Base-by-base conservation (phyloP, 2,329 filamentous ascomycete genomes). In the Westerdykella sp. region DNA sequence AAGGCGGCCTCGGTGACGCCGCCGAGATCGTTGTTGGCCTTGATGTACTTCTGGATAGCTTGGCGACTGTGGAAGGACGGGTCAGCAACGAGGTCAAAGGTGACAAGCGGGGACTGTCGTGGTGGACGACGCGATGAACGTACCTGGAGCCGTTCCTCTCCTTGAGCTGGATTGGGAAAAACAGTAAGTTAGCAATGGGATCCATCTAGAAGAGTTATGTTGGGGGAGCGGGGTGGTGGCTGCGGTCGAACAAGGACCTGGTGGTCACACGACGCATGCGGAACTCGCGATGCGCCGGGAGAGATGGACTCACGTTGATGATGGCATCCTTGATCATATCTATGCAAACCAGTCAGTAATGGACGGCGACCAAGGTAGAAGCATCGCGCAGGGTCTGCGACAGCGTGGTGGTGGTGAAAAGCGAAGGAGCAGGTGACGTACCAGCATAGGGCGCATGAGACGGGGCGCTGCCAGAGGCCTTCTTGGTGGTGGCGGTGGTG, bases 311-410 rank as follows among this genome's bases (percentile, higher is more conserved):
- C 69, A 85, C 81, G 70, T 77, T 79, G 62, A 83, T 68, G 65
- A 85, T 81, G 56, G 81, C 81, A 68, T 84, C 80, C 71, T 83
- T 83, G 69, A 85, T 82, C 81, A 85, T 84, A 69, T 83, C 81
- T 83, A 67, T 64, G 62, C 60, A 35, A 55, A 52, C 56, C 44
- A 56, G 74, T 80, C 72, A 80, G 76, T 65, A 77, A 68, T 66
- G 54, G 51, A 61, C 69, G 60, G 78, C 75, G 77, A 81, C 67
- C 60, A 69, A 46, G 60, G 66, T 59, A 51, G 62, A 65, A 53
- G 43, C 45, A 56, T 46, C 41, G 60, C 65, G 56, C 61, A 54
- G 39, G 49, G 49, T 39, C 62, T 66, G 73, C 73, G 73, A 78
- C 67, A 64, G 51, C 62, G 67, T 64, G 63, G 66, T 60, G 64